Conservation (phyloP, 768 basidiomycete genomes). For the Suillus bovinus region DNA sequence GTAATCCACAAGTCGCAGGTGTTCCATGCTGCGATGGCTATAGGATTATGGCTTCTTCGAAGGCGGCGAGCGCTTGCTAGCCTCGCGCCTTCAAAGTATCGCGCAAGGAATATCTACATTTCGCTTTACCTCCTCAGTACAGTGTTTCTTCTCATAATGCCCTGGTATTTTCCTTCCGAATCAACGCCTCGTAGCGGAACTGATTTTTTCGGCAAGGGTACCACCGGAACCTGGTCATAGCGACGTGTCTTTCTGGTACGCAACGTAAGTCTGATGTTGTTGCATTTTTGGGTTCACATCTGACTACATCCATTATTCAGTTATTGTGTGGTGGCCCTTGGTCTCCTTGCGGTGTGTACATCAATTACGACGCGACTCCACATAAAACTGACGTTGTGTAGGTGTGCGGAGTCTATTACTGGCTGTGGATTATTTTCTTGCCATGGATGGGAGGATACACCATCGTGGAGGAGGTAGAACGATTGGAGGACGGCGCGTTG, state of each 20-base stretch:
- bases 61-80: slow-evolving; percentile 26
- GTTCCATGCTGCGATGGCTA: slow-evolving; percentile 28
- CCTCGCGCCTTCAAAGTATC: slow-evolving; percentile 21
- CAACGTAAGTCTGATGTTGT: slow-evolving; percentile 18
- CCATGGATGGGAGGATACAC: slow-evolving; percentile 46
- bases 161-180: slow-evolving; percentile 23
- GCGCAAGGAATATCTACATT: slow-evolving; percentile 23
- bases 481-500: slow-evolving; percentile 34
- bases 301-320: slow-evolving; percentile 12
- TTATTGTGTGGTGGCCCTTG: slow-evolving; percentile 30
- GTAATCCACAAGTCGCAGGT: slow-evolving; percentile 15
- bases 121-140: slow-evolving; percentile 21
- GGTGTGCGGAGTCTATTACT: slow-evolving; percentile 30
- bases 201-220: slow-evolving; percentile 22
- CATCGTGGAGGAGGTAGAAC: slow-evolving; percentile 48
- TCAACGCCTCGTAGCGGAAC: background rate
- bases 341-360: slow-evolving; percentile 25
- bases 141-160: slow-evolving; percentile 35
- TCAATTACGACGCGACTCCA: no score
- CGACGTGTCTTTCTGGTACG: slow-evolving; percentile 34
- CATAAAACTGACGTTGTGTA: slow-evolving; percentile 7
- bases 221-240: slow-evolving; percentile 27
- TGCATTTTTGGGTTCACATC: background rate
- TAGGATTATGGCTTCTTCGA: slow-evolving; percentile 34
- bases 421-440: slow-evolving; percentile 44